Evolutionary conservation across 2,329 filamentous ascomycete genomes (phyloP).

Genomic region (Colletotrichum sp.): DNA sequence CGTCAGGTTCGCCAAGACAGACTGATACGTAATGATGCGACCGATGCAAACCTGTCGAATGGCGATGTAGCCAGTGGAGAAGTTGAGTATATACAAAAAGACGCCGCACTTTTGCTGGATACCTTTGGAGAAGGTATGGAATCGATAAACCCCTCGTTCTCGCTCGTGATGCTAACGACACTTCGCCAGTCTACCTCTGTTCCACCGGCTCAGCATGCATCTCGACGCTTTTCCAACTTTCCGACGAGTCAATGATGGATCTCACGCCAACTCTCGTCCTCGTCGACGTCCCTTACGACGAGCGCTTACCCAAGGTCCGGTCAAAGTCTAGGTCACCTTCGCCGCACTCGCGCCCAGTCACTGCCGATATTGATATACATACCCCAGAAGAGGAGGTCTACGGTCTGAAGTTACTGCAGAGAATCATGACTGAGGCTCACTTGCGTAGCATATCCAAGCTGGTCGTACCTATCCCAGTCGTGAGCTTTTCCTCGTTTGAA

Average conservation of each 20-base stretch:
- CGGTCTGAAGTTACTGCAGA: slow-evolving; percentile 58
- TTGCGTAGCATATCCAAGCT: slow-evolving; percentile 61
- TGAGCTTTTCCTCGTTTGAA: slow-evolving; percentile 43
- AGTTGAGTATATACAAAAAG: slow-evolving; percentile 45
- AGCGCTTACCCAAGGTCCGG: slow-evolving; percentile 42
- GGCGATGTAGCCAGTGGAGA: slow-evolving; percentile 35
- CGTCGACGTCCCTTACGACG: slow-evolving; percentile 60
- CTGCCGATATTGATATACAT: slow-evolving; percentile 42
- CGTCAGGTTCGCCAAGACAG: slow-evolving; percentile 54
- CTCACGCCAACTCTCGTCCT: slow-evolving; percentile 62
- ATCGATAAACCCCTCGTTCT: neutral
- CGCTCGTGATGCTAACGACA: neutral
- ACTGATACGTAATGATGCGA: slow-evolving; percentile 37
- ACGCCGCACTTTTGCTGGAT: slow-evolving; percentile 55
- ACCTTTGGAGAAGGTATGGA: slow-evolving; percentile 59
- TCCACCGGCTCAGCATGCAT: slow-evolving; percentile 58
- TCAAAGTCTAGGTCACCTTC: slow-evolving; percentile 47
- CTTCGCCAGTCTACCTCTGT: slow-evolving; percentile 55
- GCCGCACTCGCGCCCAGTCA: slow-evolving; percentile 42
- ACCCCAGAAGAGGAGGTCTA: slow-evolving; percentile 56
- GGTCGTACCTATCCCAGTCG: slow-evolving; percentile 60
- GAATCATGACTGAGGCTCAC: slow-evolving; percentile 63
- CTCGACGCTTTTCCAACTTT: slow-evolving; percentile 55
- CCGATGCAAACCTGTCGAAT: slow-evolving; percentile 24
- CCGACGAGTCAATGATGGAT: slow-evolving; percentile 56